These are phyloP conservation scores for Candida orba DNA, from an alignment of 805 yeast species.

Conservation along the genomic window DNA sequence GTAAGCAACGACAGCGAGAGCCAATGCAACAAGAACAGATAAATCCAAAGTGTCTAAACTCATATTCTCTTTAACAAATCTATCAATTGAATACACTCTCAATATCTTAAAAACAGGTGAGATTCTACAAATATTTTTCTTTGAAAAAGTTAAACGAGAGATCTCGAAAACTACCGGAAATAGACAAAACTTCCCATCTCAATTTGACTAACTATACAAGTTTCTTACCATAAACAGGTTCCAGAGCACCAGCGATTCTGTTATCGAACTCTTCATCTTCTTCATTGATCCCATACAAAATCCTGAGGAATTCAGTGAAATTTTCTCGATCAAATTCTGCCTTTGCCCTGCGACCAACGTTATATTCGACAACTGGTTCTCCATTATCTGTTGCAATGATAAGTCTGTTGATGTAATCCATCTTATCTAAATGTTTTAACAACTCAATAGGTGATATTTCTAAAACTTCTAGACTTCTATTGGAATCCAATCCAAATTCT, in stretches of 20 bases:
- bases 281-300: conserved; percentile 14
- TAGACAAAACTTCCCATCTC: not conserved
- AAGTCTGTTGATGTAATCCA: conserved; percentile 20
- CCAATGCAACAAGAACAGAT: conserved; percentile 56
- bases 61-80: conserved; percentile 32
- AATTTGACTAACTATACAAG: too few relatives aligned
- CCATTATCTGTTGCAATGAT: conserved; percentile 12
- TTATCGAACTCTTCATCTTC: conserved; percentile 10
- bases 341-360: conserved; percentile 24
- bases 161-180: not conserved
- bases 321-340: conserved; percentile 22
- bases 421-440: conserved; percentile 20
- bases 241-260: conserved; percentile 11
- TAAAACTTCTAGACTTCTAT: conserved; percentile 6
- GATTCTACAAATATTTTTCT: not conserved
- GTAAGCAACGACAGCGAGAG: conserved; percentile 59
- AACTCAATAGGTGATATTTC: conserved; percentile 15
- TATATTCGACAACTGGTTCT: conserved; percentile 24
- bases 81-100: not conserved
- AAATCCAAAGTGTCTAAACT: conserved; percentile 68
- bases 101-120: not conserved
- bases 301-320: conserved; percentile 17
- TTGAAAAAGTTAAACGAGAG: not conserved
- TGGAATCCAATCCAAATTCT: conserved; percentile 26
- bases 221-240: conserved; percentile 13